Evolutionary conservation across 306 rosid genomes (phyloP).

Genomic region (Malus sieversii): DNA sequence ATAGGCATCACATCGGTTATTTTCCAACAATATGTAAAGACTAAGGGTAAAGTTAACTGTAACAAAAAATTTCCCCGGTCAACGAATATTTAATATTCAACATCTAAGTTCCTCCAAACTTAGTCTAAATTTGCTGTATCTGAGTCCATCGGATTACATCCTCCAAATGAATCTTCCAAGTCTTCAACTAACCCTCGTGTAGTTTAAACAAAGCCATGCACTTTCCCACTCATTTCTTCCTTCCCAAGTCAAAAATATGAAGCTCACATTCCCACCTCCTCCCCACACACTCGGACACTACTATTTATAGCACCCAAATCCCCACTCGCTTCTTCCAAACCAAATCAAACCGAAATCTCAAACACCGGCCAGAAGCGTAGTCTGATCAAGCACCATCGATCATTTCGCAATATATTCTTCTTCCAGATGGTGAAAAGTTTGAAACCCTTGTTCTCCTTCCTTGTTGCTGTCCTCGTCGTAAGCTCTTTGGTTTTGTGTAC

Average conservation of each 20-base stretch:
- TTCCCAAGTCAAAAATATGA: background rate
- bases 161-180: background rate
- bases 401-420: background rate
- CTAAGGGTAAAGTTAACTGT: background rate
- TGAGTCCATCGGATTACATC: background rate
- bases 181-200: background rate
- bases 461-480: background rate
- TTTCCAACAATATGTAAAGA: too few relatives aligned
- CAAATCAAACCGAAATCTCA: background rate
- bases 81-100: background rate
- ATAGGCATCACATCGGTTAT: too few relatives aligned
- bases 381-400: background rate
- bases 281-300: background rate
- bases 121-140: background rate
- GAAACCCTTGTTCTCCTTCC: constrained; percentile 3
- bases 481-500: background rate
- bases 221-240: background rate
- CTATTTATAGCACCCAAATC: background rate
- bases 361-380: background rate
- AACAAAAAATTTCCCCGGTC: background rate
- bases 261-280: background rate
- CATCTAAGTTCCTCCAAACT: background rate
- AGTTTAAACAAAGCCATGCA: background rate
- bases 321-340: background rate
- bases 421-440: constrained; percentile 10